Base-by-base conservation (phyloP, 441 rosid genomes). In the Isatis lusitanica region DNA sequence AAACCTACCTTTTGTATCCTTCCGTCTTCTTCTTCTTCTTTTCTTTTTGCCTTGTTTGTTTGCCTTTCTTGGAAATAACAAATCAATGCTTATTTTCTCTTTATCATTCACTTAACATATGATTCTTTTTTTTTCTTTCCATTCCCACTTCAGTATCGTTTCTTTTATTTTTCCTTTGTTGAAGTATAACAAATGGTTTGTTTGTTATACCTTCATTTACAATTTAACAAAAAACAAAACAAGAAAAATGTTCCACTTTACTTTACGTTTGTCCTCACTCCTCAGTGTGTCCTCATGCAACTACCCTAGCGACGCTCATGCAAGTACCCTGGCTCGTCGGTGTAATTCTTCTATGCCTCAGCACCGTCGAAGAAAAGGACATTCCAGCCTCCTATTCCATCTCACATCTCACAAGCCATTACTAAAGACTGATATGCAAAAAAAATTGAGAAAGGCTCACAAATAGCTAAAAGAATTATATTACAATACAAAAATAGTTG, bases 41-140 rank as follows among this genome's bases (percentile, higher is more conserved):
- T 18, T 48, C 4, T 24, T 43, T 75, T 43, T 68, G 42, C 48
- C 48, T 24, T 39, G 11, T 15, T 75, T 55, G 74, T 69, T 62
- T 53, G 24, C 31, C 17, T 75, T 44, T 63, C 24, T 47, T 70
- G 79, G 71, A 75, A 63, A 46, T 56, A 63, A 30, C 70, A 75
- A 56, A 26, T 17, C 2, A 47, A 33, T 62, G 65, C 55, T 63
- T 63, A 53, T 28, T 68, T 56, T 15, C 33, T 48, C 39, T 31
- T 31, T 66, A 18, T 21, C 9, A 38, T 53, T 42, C n/a, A 35
- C 33, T 43, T 63, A 24, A 17, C 7, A 9, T 36, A n/a, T 57
- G 7, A 12, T n/a, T 8, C 7, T 57, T 5, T 15, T 0, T 21
- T 42, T 56, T 15, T 55, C 26, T 28, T 36, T 55, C 28, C 58